phyloP scores from a whole-genome alignment of 2,329 filamentous ascomycete species.

The Cladosporium sp. region DNA sequence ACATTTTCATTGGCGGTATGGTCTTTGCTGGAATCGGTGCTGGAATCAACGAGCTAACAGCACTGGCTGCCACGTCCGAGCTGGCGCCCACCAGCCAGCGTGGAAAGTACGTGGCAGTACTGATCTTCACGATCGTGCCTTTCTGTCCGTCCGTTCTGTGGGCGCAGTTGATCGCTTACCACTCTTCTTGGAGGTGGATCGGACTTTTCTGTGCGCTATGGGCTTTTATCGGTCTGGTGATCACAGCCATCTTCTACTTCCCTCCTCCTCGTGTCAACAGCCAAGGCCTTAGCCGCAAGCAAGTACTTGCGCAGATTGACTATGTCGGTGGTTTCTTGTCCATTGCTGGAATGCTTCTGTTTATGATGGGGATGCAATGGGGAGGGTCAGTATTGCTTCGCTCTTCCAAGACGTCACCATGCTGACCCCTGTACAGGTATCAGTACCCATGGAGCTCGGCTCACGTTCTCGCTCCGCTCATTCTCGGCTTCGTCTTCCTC shows the following conservation, averaged over 20 bases:
- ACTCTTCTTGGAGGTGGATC: conserved; percentile 53
- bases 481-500: conserved; percentile 30
- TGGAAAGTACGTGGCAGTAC: conserved; percentile 57
- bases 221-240: conserved; percentile 46
- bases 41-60: conserved; percentile 65
- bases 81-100: conserved; percentile 63
- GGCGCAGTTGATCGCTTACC: conserved; percentile 53
- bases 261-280: conserved; percentile 45
- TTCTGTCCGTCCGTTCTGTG: conserved; percentile 61
- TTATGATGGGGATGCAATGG: conserved; percentile 44
- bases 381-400: background rate
- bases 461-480: conserved; percentile 32
- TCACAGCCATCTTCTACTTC: conserved; percentile 51
- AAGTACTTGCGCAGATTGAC: conserved; percentile 47
- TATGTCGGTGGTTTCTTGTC: conserved; percentile 50
- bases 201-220: conserved; percentile 52
- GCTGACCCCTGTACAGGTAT: conserved; percentile 10
- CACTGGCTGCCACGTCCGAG: conserved; percentile 64
- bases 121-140: conserved; percentile 60
- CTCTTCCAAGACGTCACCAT: background rate
- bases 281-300: conserved; percentile 33
- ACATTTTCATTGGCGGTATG: conserved; percentile 59
- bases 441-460: conserved; percentile 30
- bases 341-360: conserved; percentile 47
- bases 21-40: conserved; percentile 61